These are phyloP conservation scores for Solanum pennellii DNA, from an alignment of 257 asterid species.

Conservation along the genomic window DNA sequence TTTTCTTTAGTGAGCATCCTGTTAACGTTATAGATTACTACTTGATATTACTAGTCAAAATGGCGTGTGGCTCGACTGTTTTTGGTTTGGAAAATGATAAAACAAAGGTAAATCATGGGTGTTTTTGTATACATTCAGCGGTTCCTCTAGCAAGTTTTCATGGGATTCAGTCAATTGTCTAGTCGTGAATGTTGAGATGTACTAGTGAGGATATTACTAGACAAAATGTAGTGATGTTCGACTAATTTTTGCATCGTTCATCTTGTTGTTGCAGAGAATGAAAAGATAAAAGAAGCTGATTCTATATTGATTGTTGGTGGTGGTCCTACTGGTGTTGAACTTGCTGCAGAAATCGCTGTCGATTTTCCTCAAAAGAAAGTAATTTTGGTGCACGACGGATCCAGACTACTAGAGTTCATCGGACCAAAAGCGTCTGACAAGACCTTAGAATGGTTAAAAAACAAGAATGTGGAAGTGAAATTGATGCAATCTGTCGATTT, in stretches of 20 bases:
- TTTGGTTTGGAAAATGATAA: not conserved
- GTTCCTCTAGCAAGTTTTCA: not conserved
- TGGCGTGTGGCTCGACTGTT: not conserved
- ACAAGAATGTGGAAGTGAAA: slow-evolving; percentile 57
- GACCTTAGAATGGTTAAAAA: slow-evolving; percentile 58
- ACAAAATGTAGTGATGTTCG: not conserved
- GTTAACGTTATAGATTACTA: not conserved
- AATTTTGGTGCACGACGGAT: slow-evolving; percentile 55
- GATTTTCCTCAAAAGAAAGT: slow-evolving; percentile 57
- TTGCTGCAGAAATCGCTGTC: slow-evolving; percentile 75
- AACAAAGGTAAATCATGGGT: not conserved
- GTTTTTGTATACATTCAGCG: not conserved
- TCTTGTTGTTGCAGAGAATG: slow-evolving; percentile 31
- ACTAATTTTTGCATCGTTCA: not conserved
- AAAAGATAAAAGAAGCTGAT: slow-evolving; percentile 40
- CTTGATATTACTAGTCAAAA: not conserved
- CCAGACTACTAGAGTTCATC: slow-evolving; percentile 65
- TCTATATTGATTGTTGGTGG: slow-evolving; percentile 70
- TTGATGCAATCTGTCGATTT: slow-evolving; percentile 43
- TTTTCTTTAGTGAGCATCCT: not conserved
- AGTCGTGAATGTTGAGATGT: not conserved
- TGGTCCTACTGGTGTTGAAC: slow-evolving; percentile 80
- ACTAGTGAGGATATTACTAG: not conserved
- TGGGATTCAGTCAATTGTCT: not conserved
- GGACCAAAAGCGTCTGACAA: slow-evolving; percentile 67